These are phyloP conservation scores for Sphaerostilbella broomeana DNA, from an alignment of 2,329 filamentous ascomycete genomes.

Conservation along the genomic window DNA sequence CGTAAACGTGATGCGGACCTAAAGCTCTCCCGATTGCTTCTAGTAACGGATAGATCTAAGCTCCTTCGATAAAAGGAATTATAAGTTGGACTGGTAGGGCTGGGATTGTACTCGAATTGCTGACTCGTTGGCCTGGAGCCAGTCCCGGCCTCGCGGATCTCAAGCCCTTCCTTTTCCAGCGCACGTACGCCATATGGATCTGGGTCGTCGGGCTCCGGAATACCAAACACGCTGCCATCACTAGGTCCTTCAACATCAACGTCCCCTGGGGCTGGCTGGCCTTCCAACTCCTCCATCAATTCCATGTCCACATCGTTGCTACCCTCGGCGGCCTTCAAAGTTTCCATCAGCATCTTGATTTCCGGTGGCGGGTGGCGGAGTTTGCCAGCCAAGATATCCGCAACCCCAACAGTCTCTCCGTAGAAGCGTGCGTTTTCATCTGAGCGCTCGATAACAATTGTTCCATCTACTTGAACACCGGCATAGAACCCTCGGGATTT, in stretches of 20 bases:
- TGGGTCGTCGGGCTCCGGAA: constrained; percentile 31
- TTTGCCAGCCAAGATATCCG: constrained; percentile 28
- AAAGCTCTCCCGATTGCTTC: constrained; percentile 19
- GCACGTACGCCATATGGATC: constrained; percentile 33
- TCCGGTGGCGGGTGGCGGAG: constrained; percentile 35
- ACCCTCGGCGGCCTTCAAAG: constrained; percentile 34
- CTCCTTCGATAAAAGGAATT: constrained; percentile 29
- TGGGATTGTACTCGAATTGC: constrained; percentile 31
- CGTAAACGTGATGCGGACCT: constrained; percentile 14
- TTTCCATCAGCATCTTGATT: constrained; percentile 32
- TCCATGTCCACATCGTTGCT: constrained; percentile 19
- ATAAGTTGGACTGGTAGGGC: constrained; percentile 31
- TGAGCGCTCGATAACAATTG: constrained; percentile 65
- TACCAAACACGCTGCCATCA: constrained; percentile 26
- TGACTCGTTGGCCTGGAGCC: constrained; percentile 28
- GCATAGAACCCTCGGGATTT: constrained; percentile 76
- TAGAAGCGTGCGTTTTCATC: constrained; percentile 80
- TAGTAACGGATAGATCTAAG: constrained; percentile 16
- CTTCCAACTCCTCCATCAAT: constrained; percentile 23
- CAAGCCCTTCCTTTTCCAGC: constrained; percentile 30
- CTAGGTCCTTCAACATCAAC: constrained; percentile 25
- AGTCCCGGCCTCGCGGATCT: constrained; percentile 31
- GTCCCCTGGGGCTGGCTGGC: constrained; percentile 26
- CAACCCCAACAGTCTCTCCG: constrained; percentile 39
- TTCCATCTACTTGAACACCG: constrained; percentile 74